Evolutionary conservation across 225 moss, liverwort and hornwort species (phyloP), one percentile per base, ranked within the genome.

Genomic region (Polytrichum commune): DNA sequence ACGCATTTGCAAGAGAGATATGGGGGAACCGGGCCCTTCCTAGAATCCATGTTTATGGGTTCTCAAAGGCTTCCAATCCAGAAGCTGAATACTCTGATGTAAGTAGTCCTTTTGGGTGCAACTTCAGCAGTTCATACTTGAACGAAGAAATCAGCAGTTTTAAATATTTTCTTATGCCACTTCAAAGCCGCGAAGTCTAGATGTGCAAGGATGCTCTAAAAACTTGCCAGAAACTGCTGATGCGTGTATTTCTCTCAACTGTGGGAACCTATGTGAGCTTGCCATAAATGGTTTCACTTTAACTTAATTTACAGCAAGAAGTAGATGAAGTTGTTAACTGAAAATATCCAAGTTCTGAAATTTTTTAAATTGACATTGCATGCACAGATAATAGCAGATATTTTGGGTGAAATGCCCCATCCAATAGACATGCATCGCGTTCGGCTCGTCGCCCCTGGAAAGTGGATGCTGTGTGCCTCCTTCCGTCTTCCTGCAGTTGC

Each of bases 401-500:
- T 81, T 27, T 67, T 97, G 60, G 78, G 69, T 29, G 86, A 81
- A 28, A 57, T 78, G 77, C 82, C 86, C 19, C 65, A 76, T 29
- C 63, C 81, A n/a, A 78, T 93, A 62, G 69, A 58, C 71, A 77
- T 90, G 58, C 86, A 80, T 72, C 77, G 79, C 20, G 93, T 97
- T 53, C 79, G 84, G 9, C 80, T 90, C 67, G 85, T 90, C 67
- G 84, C 89, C 29, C 73, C 88, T 75, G 90, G 89, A 64, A 85
- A 90, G 72, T 90, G 89, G 73, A 88, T 97, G 87, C 55, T 93
- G 67, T 88, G 85, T 60, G 91, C 92, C 60, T 91, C 93, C 73
- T 97, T 97, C 70, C 82, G 63, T 60, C 85, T 96, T 69, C 96
- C 91, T 68, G 63, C 80, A 5, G 32, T 54, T 33, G 82, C 84